Base-by-base conservation (phyloP, 257 asterid genomes). In the Solanum ahanhuiri region DNA sequence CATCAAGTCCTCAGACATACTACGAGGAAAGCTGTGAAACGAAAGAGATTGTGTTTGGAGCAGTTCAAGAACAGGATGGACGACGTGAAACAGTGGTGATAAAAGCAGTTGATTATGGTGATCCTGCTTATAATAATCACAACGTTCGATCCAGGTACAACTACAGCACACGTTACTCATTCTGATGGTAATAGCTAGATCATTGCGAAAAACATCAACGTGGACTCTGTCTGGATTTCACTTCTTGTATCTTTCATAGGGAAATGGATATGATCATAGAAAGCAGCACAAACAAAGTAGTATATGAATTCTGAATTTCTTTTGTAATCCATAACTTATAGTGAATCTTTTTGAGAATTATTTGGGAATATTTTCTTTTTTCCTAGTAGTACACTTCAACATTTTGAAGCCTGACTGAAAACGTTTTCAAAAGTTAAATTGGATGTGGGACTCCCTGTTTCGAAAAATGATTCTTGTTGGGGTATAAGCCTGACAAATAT, bases 21-120 rank as follows among this genome's bases (percentile, higher is more conserved):
- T 92, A 91, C 83, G 98, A 94, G 90, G 92, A 91, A 41, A 92
- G 85, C 73, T 64, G 88, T 23, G 97, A 96, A 57, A 86, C 97
- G 4, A 94, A 95, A 4, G 99, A 96, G 89, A 95, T 96, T 3
- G 98, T 96, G 88, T 96, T 96, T 20, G 99, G 99, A 37, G 99
- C 99, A 0, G 96, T 95, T 67, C 99, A 95, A 83, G 98, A 94
- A 87, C 95, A 95, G 89, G 95, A 91, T n/a, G 96, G 92, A 12
- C 91, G 92, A 8, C 91, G 93, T 3, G 99, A 95, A 91, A 94
- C 96, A 2, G 79, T 95, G 98, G 99, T 95, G 76, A 92, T 95
- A 45, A 93, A 96, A 88, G 95, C 98, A 0, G 95, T 95, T 34
- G 98, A 96, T 73, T 94, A 91, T 85, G 89, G 92, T 3, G 97